These are phyloP conservation scores for Collybia sp. DNA, from an alignment of 768 basidiomycete genomes.

Conservation along the genomic window DNA sequence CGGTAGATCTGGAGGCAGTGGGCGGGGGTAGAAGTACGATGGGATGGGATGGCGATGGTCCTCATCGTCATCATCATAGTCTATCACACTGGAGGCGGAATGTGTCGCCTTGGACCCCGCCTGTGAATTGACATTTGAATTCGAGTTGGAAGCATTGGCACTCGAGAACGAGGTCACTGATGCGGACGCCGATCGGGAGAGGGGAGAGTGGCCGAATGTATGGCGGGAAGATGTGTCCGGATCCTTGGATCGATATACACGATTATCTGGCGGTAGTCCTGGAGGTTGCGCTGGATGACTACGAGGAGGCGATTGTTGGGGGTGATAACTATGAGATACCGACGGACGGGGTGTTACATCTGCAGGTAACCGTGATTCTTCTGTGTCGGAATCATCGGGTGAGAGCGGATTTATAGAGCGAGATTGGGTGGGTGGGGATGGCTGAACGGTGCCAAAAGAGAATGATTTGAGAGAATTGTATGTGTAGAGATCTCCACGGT, in stretches of 20 bases:
- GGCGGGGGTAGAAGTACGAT: constrained; percentile 16
- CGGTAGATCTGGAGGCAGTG: constrained; percentile 19
- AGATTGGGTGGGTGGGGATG: constrained; percentile 21
- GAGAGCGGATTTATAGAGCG: constrained; percentile 32
- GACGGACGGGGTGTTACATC: constrained; percentile 52
- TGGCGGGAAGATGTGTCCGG: constrained; percentile 42
- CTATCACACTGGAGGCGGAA: constrained; percentile 24
- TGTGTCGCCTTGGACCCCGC: constrained; percentile 23
- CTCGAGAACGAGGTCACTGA: constrained; percentile 39
- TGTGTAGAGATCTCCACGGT: constrained; percentile 28
- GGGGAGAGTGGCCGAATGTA: constrained; percentile 39
- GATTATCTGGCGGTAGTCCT: constrained; percentile 9
- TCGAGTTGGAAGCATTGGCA: constrained; percentile 24
- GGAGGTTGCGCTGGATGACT: constrained; percentile 27
- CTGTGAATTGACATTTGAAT: constrained; percentile 20
- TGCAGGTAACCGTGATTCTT: constrained; percentile 26
- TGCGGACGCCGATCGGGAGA: constrained; percentile 28
- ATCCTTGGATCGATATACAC: constrained; percentile 12
- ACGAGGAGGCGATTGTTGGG: constrained; percentile 14
- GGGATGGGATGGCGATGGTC: constrained; percentile 28
- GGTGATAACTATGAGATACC: constrained; percentile 25
- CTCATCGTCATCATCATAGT: constrained; percentile 21
- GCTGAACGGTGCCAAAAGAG: constrained; percentile 39
- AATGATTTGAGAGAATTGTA: constrained; percentile 41
- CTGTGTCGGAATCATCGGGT: constrained; percentile 28